A percentile compares a stretch with the other conserved stretches of the same genome.
phyloP scores from a whole-genome alignment of 352 stramenopile species.

The Globisporangium recalcitrans region DNA sequence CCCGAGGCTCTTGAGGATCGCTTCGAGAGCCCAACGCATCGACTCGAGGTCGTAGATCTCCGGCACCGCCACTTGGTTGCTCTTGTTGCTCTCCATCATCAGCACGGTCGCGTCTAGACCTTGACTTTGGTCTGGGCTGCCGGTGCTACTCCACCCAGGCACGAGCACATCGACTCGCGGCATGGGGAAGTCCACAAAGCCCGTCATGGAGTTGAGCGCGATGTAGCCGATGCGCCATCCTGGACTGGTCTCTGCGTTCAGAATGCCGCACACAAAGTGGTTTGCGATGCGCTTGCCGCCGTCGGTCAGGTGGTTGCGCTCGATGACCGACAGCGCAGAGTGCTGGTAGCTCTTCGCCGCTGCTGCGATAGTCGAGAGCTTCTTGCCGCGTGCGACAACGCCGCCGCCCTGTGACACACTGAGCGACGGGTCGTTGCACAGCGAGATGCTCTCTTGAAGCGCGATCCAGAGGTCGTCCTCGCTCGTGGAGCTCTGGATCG shows the following conservation, averaged over 20 bases:
- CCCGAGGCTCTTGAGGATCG: slow-evolving; percentile 58
- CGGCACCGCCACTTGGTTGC: slow-evolving; percentile 35
- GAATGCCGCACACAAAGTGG: slow-evolving; percentile 61
- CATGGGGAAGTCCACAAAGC: slow-evolving; percentile 78
- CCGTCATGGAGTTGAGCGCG: slow-evolving; percentile 59
- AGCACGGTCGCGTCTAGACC: slow-evolving; percentile 12
- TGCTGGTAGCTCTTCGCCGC: slow-evolving; percentile 32
- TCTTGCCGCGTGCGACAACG: slow-evolving; percentile 21
- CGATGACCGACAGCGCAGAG: slow-evolving; percentile 35
- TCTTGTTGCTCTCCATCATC: slow-evolving; percentile 18
- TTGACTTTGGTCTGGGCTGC: background rate
- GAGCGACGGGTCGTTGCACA: slow-evolving; percentile 69
- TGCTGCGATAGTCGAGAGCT: slow-evolving; percentile 21
- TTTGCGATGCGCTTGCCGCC: slow-evolving; percentile 51
- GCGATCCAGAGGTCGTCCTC: slow-evolving; percentile 82
- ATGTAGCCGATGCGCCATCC: slow-evolving; percentile 81
- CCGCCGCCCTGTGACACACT: slow-evolving; percentile 29
- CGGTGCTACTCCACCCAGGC: slow-evolving; percentile 33
- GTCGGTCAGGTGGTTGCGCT: slow-evolving; percentile 53
- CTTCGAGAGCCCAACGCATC: slow-evolving; percentile 84
- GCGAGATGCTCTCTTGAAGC: slow-evolving; percentile 61
- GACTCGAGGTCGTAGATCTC: slow-evolving; percentile 85
- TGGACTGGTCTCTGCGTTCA: slow-evolving; percentile 68
- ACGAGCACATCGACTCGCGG: slow-evolving; percentile 54
- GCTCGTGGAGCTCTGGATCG: slow-evolving; percentile 49